phyloP scores from a whole-genome alignment of 2,329 filamentous ascomycete genomes.

The Diatrype stigma region DNA sequence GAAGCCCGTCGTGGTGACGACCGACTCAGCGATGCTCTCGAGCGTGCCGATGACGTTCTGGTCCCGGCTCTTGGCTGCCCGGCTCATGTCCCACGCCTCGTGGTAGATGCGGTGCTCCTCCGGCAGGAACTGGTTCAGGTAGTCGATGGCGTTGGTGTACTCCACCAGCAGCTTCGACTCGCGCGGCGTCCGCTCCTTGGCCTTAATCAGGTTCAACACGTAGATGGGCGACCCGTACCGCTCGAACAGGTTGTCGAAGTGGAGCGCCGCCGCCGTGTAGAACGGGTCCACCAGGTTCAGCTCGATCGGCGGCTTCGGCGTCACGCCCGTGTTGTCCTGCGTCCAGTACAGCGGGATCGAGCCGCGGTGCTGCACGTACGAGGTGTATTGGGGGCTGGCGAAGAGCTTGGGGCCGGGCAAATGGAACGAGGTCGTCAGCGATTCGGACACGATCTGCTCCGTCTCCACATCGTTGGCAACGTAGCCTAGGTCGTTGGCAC shows the following conservation, averaged over 20 bases:
- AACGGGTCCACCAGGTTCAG: conserved; percentile 95
- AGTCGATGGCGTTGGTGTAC: conserved; percentile 81
- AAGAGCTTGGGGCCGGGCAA: conserved; percentile 81
- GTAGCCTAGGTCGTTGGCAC: conserved; percentile 89
- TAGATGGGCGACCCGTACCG: conserved; percentile 91
- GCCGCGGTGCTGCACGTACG: conserved; percentile 92
- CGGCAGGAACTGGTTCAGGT: conserved; percentile 92
- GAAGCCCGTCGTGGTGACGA: conserved; percentile 82
- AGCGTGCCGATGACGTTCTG: conserved; percentile 92
- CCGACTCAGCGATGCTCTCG: conserved; percentile 83
- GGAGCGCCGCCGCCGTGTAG: conserved; percentile 84
- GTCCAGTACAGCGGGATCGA: conserved; percentile 98
- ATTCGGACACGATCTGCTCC: conserved; percentile 95
- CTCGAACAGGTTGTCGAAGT: conserved; percentile 93
- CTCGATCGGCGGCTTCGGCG: conserved; percentile 93
- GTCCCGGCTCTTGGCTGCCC: conserved; percentile 85
- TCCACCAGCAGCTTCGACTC: conserved; percentile 88
- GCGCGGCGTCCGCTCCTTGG: conserved; percentile 79
- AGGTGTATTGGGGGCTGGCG: conserved; percentile 87
- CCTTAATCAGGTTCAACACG: conserved; percentile 85
- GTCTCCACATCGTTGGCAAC: conserved; percentile 99
- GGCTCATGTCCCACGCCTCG: conserved; percentile 97
- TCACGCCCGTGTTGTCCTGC: conserved; percentile 91
- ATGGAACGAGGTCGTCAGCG: conserved; percentile 92
- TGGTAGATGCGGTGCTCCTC: conserved; percentile 82